Percentiles rank a stretch among this genome's conserved stretches.
Conservation (phyloP, 2,329 filamentous ascomycete genomes). For the Aspergillus chevalieri region DNA sequence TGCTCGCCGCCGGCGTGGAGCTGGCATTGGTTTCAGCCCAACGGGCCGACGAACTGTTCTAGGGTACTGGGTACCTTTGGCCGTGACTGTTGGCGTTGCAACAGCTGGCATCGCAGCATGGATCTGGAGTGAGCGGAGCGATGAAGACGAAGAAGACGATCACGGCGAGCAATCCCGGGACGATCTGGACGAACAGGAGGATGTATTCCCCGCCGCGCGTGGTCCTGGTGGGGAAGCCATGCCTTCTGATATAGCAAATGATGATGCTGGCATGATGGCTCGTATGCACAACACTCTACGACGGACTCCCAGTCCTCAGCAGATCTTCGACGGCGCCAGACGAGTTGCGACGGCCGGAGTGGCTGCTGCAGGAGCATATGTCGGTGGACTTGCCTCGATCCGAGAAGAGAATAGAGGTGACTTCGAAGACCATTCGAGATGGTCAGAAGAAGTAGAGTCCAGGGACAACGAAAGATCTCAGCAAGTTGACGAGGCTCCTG, state of each 20-base stretch:
- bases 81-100: slow-evolving; percentile 78
- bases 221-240: slow-evolving; percentile 18
- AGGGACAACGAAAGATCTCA: slow-evolving; percentile 41
- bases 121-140: slow-evolving; percentile 85
- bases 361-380: slow-evolving; percentile 72
- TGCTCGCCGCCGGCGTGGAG: slow-evolving; percentile 31
- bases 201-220: slow-evolving; percentile 18
- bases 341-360: slow-evolving; percentile 68
- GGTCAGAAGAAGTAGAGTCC: slow-evolving; percentile 82
- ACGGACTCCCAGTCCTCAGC: slow-evolving; percentile 78
- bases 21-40: slow-evolving; percentile 37
- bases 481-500: slow-evolving; percentile 10
- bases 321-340: slow-evolving; percentile 78
- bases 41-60: slow-evolving; percentile 37
- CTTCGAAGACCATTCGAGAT: slow-evolving; percentile 80
- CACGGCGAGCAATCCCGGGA: slow-evolving; percentile 35
- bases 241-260: slow-evolving; percentile 17
- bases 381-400: slow-evolving; percentile 76
- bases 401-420: slow-evolving; percentile 75
- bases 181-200: slow-evolving; percentile 17
- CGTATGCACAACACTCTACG: slow-evolving; percentile 76
- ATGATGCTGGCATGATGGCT: slow-evolving; percentile 60
- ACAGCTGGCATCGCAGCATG: slow-evolving; percentile 81
- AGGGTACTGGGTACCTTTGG: slow-evolving; percentile 82
- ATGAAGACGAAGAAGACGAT: slow-evolving; percentile 59